Evolutionary conservation across 2,329 filamentous ascomycete species (phyloP), one percentile per base, ranked within the genome.

Genomic region (Intubia oerlemansii): DNA sequence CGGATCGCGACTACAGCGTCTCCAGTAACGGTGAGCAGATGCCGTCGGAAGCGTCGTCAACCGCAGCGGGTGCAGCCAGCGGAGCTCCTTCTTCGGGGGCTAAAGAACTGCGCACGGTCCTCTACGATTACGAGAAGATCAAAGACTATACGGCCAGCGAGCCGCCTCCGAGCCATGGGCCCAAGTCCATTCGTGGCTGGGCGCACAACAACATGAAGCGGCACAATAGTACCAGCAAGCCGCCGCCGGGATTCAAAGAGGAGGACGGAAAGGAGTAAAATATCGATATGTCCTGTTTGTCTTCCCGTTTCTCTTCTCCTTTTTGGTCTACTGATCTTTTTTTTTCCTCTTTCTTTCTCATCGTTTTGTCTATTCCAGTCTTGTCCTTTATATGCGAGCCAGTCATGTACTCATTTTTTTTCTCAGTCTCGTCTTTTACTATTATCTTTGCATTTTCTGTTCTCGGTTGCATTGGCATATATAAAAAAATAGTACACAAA

Each of bases 171-270:
- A 56, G 54, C 27, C 59, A 57, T 11, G 64, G 62, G 0, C 64
- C 64, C 1, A 64, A 61, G 10, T 53, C 56, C 24, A 66, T 69
- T 18, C 47, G 64, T 17, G 64, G 63, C 2, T 69, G 64, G 64
- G 63, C 61, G 26, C 49, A 56, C 17, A 54, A 54, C 37, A 57
- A 52, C 35, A 42, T 48, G 12, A 44, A 45, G 28, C 50, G 47
- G 21, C 11, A 11, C 24, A 21, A 21, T 21, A 8, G 8, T 21
- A 25, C 7, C 14, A 13, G 14, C 24, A 17, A 24, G 11, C 22
- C 7, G 11, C 22, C 19, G 19, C 19, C n/a, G 19, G 19, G 19
- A 21, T 8, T 21, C 8, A 8, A 8, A 21, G n/a, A 21, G 8
- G 19, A 21, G 19, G 8, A 8, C 19, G 19, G 19, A 21, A n/a